A percentile compares a stretch with the other conserved stretches of the same genome.
phyloP scores from a whole-genome alignment of 345 rosid species.

The Rhizophora mangle region DNA sequence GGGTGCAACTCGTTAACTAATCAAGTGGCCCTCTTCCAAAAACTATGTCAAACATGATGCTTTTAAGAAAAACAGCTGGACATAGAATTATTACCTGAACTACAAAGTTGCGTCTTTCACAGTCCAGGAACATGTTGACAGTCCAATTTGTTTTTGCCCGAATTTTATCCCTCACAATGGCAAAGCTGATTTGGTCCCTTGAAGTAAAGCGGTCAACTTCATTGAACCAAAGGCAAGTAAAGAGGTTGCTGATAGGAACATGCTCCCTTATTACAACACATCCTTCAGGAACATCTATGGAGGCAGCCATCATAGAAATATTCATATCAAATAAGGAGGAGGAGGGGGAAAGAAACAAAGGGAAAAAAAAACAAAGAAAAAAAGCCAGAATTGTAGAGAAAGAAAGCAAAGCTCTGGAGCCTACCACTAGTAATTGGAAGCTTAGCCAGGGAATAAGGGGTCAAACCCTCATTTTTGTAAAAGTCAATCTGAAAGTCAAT shows the following conservation, averaged over 20 bases:
- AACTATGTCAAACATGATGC: not conserved
- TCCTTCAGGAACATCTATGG: slow-evolving; percentile 98
- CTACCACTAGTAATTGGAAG: slow-evolving; percentile 92
- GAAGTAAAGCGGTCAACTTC: slow-evolving; percentile 98
- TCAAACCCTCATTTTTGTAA: slow-evolving; percentile 86
- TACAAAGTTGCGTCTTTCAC: slow-evolving; percentile 96
- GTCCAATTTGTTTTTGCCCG: slow-evolving; percentile 76
- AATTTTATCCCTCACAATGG: slow-evolving; percentile 88
- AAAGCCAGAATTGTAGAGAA: not conserved
- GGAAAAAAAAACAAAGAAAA: not conserved
- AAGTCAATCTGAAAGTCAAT: slow-evolving; percentile 88
- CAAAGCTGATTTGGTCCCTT: slow-evolving; percentile 96
- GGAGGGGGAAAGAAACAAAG: not conserved
- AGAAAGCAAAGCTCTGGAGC: slow-evolving; percentile 16
- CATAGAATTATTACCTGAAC: slow-evolving; percentile 64
- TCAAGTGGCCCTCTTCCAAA: not conserved
- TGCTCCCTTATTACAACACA: slow-evolving; percentile 97
- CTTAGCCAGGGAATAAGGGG: slow-evolving; percentile 79
- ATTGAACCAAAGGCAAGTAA: slow-evolving; percentile 95
- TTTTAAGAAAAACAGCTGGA: not conserved
- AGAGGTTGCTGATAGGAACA: slow-evolving; percentile 85
- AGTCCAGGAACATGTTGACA: slow-evolving; percentile 85
- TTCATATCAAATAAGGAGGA: not conserved
- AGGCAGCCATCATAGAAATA: slow-evolving; percentile 12
- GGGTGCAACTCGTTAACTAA: too few relatives aligned